Percentiles rank a stretch among this genome's conserved stretches.
Conservation (phyloP, 768 basidiomycete genomes). For the Strobilomyces dryophilus region DNA sequence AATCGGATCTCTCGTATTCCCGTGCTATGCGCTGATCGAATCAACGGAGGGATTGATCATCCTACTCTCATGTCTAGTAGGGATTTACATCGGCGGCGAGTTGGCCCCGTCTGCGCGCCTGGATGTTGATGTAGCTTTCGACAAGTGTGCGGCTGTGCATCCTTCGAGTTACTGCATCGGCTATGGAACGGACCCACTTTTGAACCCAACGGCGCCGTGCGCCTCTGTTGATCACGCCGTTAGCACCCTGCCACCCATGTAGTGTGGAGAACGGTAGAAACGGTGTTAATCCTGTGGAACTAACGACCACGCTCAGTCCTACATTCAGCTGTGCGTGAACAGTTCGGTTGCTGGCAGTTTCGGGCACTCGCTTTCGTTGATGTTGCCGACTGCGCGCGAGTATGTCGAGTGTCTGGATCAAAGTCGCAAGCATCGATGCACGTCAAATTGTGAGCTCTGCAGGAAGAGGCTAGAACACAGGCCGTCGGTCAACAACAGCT, state of each 20-base stretch:
- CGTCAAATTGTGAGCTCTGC: slow-evolving; percentile 34
- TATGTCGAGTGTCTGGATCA: slow-evolving; percentile 45
- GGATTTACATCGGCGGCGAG: no score
- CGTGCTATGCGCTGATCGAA: no score
- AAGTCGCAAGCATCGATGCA: slow-evolving; percentile 44
- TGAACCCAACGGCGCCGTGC: no score
- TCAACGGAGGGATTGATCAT: no score
- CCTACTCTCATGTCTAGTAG: no score
- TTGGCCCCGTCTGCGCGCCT: no score
- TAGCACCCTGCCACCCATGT: slow-evolving; percentile 21
- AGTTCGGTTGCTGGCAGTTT: slow-evolving; percentile 42
- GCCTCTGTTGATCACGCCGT: no score
- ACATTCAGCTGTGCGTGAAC: slow-evolving; percentile 56
- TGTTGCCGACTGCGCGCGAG: slow-evolving; percentile 42
- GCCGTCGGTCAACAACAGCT: neutral
- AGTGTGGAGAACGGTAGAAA: slow-evolving; percentile 41
- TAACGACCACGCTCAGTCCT: slow-evolving; percentile 38
- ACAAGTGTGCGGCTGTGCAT: no score
- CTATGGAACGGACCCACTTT: no score
- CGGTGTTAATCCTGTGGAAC: slow-evolving; percentile 31
- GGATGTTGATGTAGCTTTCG: no score
- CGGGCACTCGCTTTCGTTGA: slow-evolving; percentile 44
- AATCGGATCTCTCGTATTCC: no score
- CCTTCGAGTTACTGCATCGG: no score
- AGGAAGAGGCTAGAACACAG: slow-evolving; percentile 38